These are phyloP conservation scores for Cercospora sp. DNA, from an alignment of 2,329 filamentous ascomycete genomes.

Conservation along the genomic window DNA sequence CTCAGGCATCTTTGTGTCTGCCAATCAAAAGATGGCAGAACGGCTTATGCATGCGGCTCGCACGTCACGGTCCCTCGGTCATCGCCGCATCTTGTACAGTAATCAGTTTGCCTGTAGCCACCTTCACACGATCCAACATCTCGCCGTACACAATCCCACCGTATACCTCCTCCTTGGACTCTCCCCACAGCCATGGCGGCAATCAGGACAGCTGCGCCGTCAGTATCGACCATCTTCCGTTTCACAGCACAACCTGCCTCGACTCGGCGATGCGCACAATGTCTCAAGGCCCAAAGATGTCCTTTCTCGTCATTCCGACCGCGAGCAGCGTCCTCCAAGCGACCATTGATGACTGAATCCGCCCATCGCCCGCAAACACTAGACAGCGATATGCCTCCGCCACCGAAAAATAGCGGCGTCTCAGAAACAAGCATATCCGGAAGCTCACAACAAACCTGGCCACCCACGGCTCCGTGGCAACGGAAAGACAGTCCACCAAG, in stretches of 20 bases:
- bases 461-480: slow-evolving; percentile 49
- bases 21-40: not conserved
- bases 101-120: slow-evolving; percentile 3
- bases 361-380: slow-evolving; percentile 63
- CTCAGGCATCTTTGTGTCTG: not conserved
- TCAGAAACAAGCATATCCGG: slow-evolving; percentile 63
- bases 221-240: slow-evolving; percentile 39
- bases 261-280: slow-evolving; percentile 44
- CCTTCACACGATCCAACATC: not conserved
- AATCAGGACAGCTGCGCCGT: slow-evolving; percentile 32
- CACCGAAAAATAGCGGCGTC: slow-evolving; percentile 59
- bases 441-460: slow-evolving; percentile 50
- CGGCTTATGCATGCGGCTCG: slow-evolving; percentile 7
- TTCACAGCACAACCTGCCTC: slow-evolving; percentile 38
- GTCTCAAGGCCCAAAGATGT: slow-evolving; percentile 43
- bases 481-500: slow-evolving; percentile 41
- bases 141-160: not conserved
- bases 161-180: not conserved
- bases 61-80: slow-evolving; percentile 4
- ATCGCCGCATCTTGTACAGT: slow-evolving; percentile 8
- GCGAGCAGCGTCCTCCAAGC: slow-evolving; percentile 53
- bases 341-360: slow-evolving; percentile 65
- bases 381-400: slow-evolving; percentile 54
- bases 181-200: slow-evolving; percentile 32
- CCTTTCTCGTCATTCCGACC: slow-evolving; percentile 46